Evolutionary conservation across 345 rosid species (phyloP), one percentile per base, ranked within the genome.

Genomic region (Pistacia integerrima): DNA sequence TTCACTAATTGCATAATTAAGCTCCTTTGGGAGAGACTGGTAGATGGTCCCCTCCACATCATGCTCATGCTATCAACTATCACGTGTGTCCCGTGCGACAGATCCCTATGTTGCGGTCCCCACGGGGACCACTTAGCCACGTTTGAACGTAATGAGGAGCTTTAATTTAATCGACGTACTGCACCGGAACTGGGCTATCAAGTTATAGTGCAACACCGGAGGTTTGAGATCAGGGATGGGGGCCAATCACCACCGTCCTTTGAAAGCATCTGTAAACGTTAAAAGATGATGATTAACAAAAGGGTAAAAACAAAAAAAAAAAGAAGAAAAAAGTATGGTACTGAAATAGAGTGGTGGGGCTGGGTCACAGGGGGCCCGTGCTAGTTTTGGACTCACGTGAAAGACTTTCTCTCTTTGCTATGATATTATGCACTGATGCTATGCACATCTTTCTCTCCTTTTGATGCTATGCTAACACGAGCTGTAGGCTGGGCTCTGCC

Each of bases 381-480:
- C 68, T 3, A 6, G 59, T 59, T 61, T 49, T 16, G 74, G 63
- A 44, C 52, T 76, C 79, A 69, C 68, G 79, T 76, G 79, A 35
- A 35, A 10, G 65, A 28, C 35, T 30, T 9, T 38, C 36, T 8
- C 60, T 33, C 5, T 44, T 25, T 14, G 9, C 41, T 72, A 4
- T 13, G 52, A 30, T 51, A 30, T 54, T 20, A 36, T 74, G 20
- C 3, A n/a, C 63, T 38, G 70, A 51, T 61, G 36, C 55, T 33
- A 9, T 49, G 35, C 28, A 8, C 46, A 66, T 48, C 36, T 76
- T 76, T 76, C 79, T 60, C 79, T 61, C 51, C 74, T 69, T 69
- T 76, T 69, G n/a, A 76, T 30, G 74, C 61, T n/a, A 76, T 30
- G 74, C 61, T n/a, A 22, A 65, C 77, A 22, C 64, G 56, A 55